phyloP scores from a whole-genome alignment of 345 rosid species.

The Pistacia atlantica region DNA sequence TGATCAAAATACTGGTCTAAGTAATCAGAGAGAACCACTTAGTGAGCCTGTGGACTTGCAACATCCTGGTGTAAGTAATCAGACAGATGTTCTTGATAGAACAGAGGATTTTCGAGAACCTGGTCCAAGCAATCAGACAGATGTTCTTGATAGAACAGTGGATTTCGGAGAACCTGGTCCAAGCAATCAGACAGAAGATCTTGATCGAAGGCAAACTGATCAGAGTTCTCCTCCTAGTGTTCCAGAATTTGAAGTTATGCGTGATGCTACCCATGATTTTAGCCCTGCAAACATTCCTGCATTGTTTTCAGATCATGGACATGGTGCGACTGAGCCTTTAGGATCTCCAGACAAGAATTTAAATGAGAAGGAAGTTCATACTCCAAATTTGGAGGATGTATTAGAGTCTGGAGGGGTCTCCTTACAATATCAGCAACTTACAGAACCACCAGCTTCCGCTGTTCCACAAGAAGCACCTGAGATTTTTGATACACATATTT shows the following conservation, averaged over 20 bases:
- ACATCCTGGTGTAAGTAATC: conserved; percentile 34
- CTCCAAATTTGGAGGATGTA: conserved; percentile 44
- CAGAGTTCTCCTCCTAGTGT: conserved; percentile 35
- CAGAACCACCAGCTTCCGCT: conserved; percentile 47
- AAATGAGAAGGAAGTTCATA: conserved; percentile 42
- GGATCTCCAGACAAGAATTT: conserved; percentile 31
- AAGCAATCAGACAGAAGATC: conserved; percentile 37
- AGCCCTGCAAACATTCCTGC: conserved; percentile 34
- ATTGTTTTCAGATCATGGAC: conserved; percentile 22
- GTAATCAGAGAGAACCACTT: conserved; percentile 22
- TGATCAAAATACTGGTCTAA: conserved; percentile 14
- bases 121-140: conserved; percentile 41
- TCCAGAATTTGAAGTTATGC: conserved; percentile 62
- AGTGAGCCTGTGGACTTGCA: conserved; percentile 15
- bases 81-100: conserved; percentile 22
- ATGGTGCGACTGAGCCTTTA: conserved; percentile 27
- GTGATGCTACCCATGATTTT: conserved; percentile 48
- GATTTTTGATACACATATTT: conserved; percentile 14
- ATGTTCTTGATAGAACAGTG: conserved; percentile 14
- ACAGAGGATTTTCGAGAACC: conserved; percentile 25
- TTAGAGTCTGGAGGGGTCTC: conserved; percentile 41
- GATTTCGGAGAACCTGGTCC: conserved; percentile 32
- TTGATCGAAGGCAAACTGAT: conserved; percentile 15
- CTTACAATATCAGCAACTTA: conserved; percentile 44
- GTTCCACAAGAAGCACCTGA: conserved; percentile 38